Evolutionary conservation across 768 basidiomycete species (phyloP).

Genomic region (Mycena metata): DNA sequence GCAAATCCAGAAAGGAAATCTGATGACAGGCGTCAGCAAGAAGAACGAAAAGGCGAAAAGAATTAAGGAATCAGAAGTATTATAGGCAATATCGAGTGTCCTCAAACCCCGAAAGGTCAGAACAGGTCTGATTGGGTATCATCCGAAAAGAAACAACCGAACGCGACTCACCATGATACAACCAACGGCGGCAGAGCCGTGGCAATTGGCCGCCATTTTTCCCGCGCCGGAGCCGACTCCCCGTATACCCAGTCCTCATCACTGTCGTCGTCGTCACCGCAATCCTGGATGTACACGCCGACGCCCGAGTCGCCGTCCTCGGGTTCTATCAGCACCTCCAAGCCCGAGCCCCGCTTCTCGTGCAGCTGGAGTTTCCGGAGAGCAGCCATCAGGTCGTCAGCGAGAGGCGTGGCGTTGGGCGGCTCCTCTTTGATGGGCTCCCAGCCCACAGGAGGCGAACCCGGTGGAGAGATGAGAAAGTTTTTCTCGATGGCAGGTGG

Average conservation of each 20-base stretch:
- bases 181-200: slow-evolving; percentile 74
- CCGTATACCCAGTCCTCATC: slow-evolving; percentile 78
- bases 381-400: slow-evolving; percentile 32
- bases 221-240: slow-evolving; percentile 63
- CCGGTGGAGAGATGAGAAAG: slow-evolving; percentile 97
- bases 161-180: slow-evolving; percentile 59
- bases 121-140: slow-evolving; percentile 81
- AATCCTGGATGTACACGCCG: slow-evolving; percentile 84
- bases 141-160: slow-evolving; percentile 55
- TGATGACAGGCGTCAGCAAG: neutral
- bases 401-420: slow-evolving; percentile 30
- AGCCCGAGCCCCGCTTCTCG: slow-evolving; percentile 52
- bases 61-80: slow-evolving; percentile 52
- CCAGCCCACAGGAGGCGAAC: slow-evolving; percentile 98
- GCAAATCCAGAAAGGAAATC: slow-evolving; percentile 44
- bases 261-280: slow-evolving; percentile 56
- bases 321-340: slow-evolving; percentile 76
- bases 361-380: slow-evolving; percentile 62
- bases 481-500: slow-evolving; percentile 91
- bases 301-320: slow-evolving; percentile 76
- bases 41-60: neutral
- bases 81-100: slow-evolving; percentile 71
- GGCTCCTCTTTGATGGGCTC: slow-evolving; percentile 69
- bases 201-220: slow-evolving; percentile 64
- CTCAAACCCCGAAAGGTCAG: slow-evolving; percentile 64